These are phyloP conservation scores for Hypoxylon sp. DNA, from an alignment of 2,329 filamentous ascomycete genomes.

Conservation along the genomic window DNA sequence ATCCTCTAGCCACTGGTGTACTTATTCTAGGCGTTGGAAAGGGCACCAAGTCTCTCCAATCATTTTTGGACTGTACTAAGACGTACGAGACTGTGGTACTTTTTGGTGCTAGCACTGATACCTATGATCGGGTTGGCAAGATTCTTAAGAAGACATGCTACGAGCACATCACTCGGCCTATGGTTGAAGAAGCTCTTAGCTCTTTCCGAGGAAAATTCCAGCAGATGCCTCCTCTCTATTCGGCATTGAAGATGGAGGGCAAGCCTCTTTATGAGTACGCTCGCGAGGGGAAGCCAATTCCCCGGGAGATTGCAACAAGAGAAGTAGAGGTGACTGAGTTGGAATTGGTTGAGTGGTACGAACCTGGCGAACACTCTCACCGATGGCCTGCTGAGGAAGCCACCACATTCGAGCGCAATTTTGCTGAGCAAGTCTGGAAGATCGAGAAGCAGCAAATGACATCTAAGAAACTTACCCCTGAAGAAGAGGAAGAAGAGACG, in stretches of 20 bases:
- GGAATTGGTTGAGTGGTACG: slow-evolving; percentile 87
- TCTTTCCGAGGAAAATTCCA: slow-evolving; percentile 85
- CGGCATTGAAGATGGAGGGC: slow-evolving; percentile 91
- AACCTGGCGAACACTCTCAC: slow-evolving; percentile 84
- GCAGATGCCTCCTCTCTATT: slow-evolving; percentile 94
- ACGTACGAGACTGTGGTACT: slow-evolving; percentile 90
- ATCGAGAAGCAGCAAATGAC: slow-evolving; percentile 70
- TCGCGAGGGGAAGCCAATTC: slow-evolving; percentile 87
- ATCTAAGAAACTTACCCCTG: slow-evolving; percentile 65
- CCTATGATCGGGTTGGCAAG: slow-evolving; percentile 89
- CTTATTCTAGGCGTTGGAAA: slow-evolving; percentile 89
- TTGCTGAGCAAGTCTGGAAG: slow-evolving; percentile 80
- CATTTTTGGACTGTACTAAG: slow-evolving; percentile 91
- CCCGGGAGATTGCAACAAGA: slow-evolving; percentile 84
- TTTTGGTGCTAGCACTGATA: slow-evolving; percentile 93
- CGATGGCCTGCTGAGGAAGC: slow-evolving; percentile 86
- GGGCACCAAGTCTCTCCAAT: slow-evolving; percentile 85
- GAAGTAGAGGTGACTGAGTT: slow-evolving; percentile 83
- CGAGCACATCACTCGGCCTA: slow-evolving; percentile 83
- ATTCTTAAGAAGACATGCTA: slow-evolving; percentile 82
- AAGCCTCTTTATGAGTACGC: slow-evolving; percentile 98
- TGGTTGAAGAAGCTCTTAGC: slow-evolving; percentile 81
- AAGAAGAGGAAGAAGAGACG: slow-evolving; percentile 69
- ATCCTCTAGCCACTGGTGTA: slow-evolving; percentile 93
- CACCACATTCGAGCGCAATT: slow-evolving; percentile 78